Evolutionary conservation across 2,329 filamentous ascomycete species (phyloP), one percentile per base, ranked within the genome.

Genomic region (Chaetomiaceae sp.): DNA sequence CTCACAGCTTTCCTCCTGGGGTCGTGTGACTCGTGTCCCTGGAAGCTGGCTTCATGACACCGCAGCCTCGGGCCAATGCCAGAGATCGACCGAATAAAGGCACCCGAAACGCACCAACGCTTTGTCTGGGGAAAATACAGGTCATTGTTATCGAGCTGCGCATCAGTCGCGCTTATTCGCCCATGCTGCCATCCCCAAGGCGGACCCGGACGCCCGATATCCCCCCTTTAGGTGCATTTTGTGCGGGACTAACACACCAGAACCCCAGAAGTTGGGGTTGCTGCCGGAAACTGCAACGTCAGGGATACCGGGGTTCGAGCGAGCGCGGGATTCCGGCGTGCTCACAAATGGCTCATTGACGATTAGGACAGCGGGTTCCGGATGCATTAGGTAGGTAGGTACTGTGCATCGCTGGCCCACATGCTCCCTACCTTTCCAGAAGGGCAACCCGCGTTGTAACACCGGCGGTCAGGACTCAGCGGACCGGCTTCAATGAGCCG

Each of bases 321-420:
- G 42, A 16, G 23, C 14, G 41, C 32, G 47, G 46, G 21, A 34
- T 25, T 25, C 27, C 16, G 29, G 36, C 6, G 29, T 38, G 48
- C n/a, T 55, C 48, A 40, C 44, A 55, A 55, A 55, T 55, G 48
- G 53, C 53, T 51, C 53, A 52, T 45, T 43, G 33, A 48, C 40
- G 43, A 51, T 48, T 27, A 21, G 43, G 37, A 29, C 38, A 37
- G n/a, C 20, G 20, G 7, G 14, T 48, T 16, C 34, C 27, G 25
- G 33, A 14, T 38, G 25, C 38, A 48, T 43, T 10, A 42, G 29
- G n/a, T n/a, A n/a, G n/a, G n/a, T n/a, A n/a, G n/a, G n/a, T n/a
- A n/a, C n/a, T n/a, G 36, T 14, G 9, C 30, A 48, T 48, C 38
- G 36, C 46, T 32, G 45, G 32, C 36, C 49, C 54, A 53, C 41